Conservation (phyloP, 257 asterid species). For the Solanum raphanifolium region DNA sequence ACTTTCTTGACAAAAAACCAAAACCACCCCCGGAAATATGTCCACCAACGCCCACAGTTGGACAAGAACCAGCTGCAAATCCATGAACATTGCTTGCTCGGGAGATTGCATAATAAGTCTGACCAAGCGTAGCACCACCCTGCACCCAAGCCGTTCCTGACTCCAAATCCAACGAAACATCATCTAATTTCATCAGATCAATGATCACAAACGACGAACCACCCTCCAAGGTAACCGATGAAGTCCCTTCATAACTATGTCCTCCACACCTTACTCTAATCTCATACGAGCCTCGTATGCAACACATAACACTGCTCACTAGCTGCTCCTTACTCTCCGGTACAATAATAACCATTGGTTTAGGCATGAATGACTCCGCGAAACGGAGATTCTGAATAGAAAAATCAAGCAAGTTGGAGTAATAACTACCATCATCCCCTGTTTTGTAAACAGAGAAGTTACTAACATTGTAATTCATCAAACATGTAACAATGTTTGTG, state of each 20-base stretch:
- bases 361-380: slow-evolving; percentile 23
- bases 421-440: slow-evolving; percentile 11
- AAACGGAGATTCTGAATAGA: slow-evolving; percentile 66
- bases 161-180: slow-evolving; percentile 31
- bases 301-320: slow-evolving; percentile 27
- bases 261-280: slow-evolving; percentile 73
- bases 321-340: slow-evolving; percentile 49
- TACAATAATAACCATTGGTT: slow-evolving; percentile 47
- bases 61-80: slow-evolving; percentile 70
- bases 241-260: slow-evolving; percentile 73
- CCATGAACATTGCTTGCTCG: slow-evolving; percentile 25
- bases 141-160: slow-evolving; percentile 46
- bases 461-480: slow-evolving; percentile 24
- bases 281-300: slow-evolving; percentile 26
- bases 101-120: slow-evolving; percentile 46
- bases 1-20: slow-evolving; percentile 52
- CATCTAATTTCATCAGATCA: slow-evolving; percentile 44
- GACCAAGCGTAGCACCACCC: slow-evolving; percentile 67
- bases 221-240: slow-evolving; percentile 25
- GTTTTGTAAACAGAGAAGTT: slow-evolving; percentile 38
- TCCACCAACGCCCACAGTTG: slow-evolving; percentile 72
- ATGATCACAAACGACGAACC: slow-evolving; percentile 45
- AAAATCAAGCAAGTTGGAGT: slow-evolving; percentile 31
- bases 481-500: slow-evolving; percentile 17
- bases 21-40: slow-evolving; percentile 72